Base-by-base conservation (phyloP, 1,284 basidiomycete species). In the Tremellales sp. region DNA sequence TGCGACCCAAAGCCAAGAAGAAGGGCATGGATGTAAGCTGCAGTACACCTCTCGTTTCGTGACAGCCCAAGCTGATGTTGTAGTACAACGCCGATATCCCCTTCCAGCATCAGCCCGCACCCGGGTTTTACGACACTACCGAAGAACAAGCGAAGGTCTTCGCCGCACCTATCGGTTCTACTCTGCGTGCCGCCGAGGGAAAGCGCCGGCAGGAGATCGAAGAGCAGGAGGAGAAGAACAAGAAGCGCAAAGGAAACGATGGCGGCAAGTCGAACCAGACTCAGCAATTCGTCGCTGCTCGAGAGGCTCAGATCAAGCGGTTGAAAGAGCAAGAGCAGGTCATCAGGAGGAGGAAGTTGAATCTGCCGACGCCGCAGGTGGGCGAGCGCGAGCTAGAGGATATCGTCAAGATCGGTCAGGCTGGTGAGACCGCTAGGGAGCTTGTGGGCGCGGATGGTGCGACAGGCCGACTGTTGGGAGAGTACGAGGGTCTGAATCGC, bases 11-110 rank as follows among this genome's bases (percentile, higher is more conserved):
- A 76, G 84, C 86, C 12, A 97, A 98, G 78, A 87, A 87, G 76
- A 93, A 88, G 72, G 91, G 89, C 51, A 97, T 98, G 91, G 94
- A 97, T 73, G 88, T 88, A 68, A 62, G 86, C 79, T 6, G 29
- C 24, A n/a, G n/a, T n/a, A n/a, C n/a, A n/a, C 13, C 40, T 29
- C 40, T 49, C 4, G 45, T 45, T 48, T 50, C 43, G 21, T n/a
- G 24, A 50, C 41, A 40, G 29, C 46, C 31, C 51, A 31, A 47
- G 37, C 52, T 53, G 26, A 48, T 25, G 6, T 21, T 21, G 6
- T 49, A 91, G 84, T 98, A 98, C 77, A 98, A 97, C 67, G 85
- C 90, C 52, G 96, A 99, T 68, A 97, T 98, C 62, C 96, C 96
- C 0, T 98, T 97, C 66, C 94, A 98, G 76, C 97, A 98, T 79